Conservation (phyloP, 2,329 filamentous ascomycete genomes). For the Annulohypoxylon truncatum region DNA sequence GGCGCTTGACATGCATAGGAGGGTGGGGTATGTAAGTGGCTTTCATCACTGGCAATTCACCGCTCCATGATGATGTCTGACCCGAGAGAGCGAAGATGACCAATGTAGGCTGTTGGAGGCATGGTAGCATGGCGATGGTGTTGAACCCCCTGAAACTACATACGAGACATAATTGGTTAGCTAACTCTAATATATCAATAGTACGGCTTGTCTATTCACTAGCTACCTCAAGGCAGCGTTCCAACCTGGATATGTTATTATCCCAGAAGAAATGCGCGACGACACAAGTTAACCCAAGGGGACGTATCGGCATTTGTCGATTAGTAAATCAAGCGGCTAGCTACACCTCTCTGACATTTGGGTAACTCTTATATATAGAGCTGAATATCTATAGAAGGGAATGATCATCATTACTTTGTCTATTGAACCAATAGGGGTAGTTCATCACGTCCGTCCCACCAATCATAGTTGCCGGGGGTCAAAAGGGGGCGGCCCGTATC, state of each 20-base stretch:
- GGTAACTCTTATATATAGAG: constrained; percentile 9
- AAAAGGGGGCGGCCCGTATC: background rate
- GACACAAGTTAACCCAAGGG: background rate
- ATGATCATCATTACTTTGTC: constrained; percentile 18
- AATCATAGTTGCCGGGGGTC: background rate
- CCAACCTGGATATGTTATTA: constrained; percentile 4
- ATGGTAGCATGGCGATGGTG: background rate
- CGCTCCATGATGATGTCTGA: background rate
- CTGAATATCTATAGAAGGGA: constrained; percentile 24
- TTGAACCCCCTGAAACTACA: background rate
- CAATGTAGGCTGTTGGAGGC: background rate
- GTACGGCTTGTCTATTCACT: background rate
- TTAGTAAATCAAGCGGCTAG: constrained; percentile 16
- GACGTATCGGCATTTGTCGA: constrained; percentile 3
- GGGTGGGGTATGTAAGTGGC: constrained; percentile 12
- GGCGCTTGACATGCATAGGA: background rate
- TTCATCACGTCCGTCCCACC: background rate
- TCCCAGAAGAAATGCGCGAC: constrained; percentile 16
- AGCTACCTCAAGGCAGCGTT: constrained; percentile 5
- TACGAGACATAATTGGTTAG: constrained; percentile 3
- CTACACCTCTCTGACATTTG: background rate
- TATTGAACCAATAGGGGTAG: background rate
- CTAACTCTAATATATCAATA: constrained; percentile 3
- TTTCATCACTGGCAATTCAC: constrained; percentile 5
- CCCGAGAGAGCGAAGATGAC: background rate